Base-by-base conservation (phyloP, 2,329 filamentous ascomycete genomes). In the Chaetomium globosum region DNA sequence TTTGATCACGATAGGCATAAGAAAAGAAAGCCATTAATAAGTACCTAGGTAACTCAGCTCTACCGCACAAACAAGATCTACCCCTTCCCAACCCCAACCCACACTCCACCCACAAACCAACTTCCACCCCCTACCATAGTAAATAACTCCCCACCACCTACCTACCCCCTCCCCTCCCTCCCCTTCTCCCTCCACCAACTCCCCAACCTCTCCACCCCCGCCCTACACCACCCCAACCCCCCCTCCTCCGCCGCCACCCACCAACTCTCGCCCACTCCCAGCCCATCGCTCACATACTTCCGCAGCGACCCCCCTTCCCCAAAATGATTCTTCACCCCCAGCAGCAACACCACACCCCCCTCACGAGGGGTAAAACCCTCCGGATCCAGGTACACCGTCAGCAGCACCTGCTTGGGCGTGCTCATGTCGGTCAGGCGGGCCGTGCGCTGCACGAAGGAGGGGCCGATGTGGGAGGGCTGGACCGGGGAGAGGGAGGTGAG, bases 291-390 rank as follows among this genome's bases (percentile, higher is more conserved):
- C 0, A 69, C 75, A 52, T 80, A 81, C 69, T 80, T 80, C 69
- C 79, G 79, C 64, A 81, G 61, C 65, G 76, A 75, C 1, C 79
- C 77, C 1, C 78, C 80, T 2, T 86, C 84, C 64, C 83, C 85
- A 1, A 78, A 73, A 58, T 87, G 84, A 36, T 86, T 87, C 75
- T 86, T 87, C 1, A 85, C 83, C 0, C 83, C 83, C 0, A 82
- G 76, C 0, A 87, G 73, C 4, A 87, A 68, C 1, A 86, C 80
- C 0, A 80, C 80, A 59, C 79, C 82, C 3, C 84, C 84, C 0
- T 85, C 70, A 0, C 53, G 63, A 0, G 84, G 84, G 0, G 65
- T 67, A 68, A 86, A 87, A 0, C 71, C 70, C 1, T 82, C 79
- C 0, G 84, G 80, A 30, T 86, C 81, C 4, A 86, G 76, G 59